These are phyloP conservation scores for Aristolochia californica DNA, from an alignment of 164 flowering plant genomes.

Conservation along the genomic window DNA sequence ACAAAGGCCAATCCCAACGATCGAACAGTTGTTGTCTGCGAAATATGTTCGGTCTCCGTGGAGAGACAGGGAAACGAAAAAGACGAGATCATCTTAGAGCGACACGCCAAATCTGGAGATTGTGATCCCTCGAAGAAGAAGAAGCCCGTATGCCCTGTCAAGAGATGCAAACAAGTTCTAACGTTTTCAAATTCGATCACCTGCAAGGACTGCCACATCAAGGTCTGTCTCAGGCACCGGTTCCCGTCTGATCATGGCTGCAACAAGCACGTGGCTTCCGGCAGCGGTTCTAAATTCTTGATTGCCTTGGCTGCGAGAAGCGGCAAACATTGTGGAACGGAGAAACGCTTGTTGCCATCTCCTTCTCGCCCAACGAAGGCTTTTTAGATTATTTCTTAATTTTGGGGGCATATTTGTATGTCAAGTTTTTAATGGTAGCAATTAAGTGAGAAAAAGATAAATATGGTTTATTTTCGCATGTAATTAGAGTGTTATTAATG, in stretches of 20 bases:
- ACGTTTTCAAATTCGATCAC: constrained; percentile 59
- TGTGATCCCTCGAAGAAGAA: constrained; percentile 80
- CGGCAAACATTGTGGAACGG: constrained; percentile 32
- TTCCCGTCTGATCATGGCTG: constrained; percentile 78
- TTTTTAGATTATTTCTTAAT: constrained; percentile 15
- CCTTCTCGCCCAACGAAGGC: constrained; percentile 33
- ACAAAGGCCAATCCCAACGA: constrained; percentile 45
- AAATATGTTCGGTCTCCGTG: constrained; percentile 52
- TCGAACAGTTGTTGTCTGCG: constrained; percentile 67
- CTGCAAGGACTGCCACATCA: constrained; percentile 54
- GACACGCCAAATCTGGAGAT: constrained; percentile 49
- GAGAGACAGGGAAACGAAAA: constrained; percentile 47
- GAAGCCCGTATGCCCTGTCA: constrained; percentile 61
- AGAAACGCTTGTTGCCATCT: constrained; percentile 4
- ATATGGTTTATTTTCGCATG: too few relatives aligned
- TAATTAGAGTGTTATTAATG: too few relatives aligned
- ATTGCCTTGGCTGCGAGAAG: constrained; percentile 48
- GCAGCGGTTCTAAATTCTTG: constrained; percentile 26
- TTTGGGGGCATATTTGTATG: neutral
- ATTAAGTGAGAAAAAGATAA: too few relatives aligned
- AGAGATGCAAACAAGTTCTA: constrained; percentile 52
- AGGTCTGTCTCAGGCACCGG: constrained; percentile 73
- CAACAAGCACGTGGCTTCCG: constrained; percentile 14
- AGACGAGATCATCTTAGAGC: constrained; percentile 30
- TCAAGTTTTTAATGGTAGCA: too few relatives aligned